Evolutionary conservation across 2,329 filamentous ascomycete genomes (phyloP), one percentile per base, ranked within the genome.

Genomic region (Pseudogymnoascus verrucosus): DNA sequence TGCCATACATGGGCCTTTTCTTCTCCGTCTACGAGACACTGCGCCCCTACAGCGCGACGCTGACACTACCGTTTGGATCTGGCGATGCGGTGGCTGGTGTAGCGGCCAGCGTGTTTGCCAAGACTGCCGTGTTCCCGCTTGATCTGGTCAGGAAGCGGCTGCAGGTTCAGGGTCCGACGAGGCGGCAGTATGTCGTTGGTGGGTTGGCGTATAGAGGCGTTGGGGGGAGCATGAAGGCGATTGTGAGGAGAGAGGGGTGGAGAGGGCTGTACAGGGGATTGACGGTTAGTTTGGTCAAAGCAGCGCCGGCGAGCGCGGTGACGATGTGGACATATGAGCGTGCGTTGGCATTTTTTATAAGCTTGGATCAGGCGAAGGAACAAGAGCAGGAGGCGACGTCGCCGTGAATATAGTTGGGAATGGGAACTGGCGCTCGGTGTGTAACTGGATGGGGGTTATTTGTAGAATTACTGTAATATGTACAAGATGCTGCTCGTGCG

Each of bases 1-100:
- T 96, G 8, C 95, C 95, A 1, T 96, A 93, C 74, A 99, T 99
- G 95, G 95, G 95, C 12, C 81, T 96, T 2, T 98, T 99, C 79
- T 99, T 99, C 76, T 84, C 90, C 36, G 84, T 86, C 42, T 99
- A 98, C 77, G 95, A 99, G 76, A 80, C 82, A 8, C 78, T 96
- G 61, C 82, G 90, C 5, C 73, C 84, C 5, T 83, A 82, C 0
- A 75, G 93, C 54, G 78, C 79, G 5, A 71, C 72, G 5, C 70
- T 86, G 16, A 74, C 82, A 8, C 74, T 90, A 68, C 88, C 87
- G 0, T 88, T 89, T 74, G 90, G 92, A 19, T 88, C 87, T 14
- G 89, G 89, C 1, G 92, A 98, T 75, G 95, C 93, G 0, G 83
- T 87, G 0, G 90, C 93, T 0, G 95, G 95, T 5, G 81, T 95